Evolutionary conservation across 2,329 filamentous ascomycete species (phyloP).

Genomic region (Aspergillus puulaauensis): DNA sequence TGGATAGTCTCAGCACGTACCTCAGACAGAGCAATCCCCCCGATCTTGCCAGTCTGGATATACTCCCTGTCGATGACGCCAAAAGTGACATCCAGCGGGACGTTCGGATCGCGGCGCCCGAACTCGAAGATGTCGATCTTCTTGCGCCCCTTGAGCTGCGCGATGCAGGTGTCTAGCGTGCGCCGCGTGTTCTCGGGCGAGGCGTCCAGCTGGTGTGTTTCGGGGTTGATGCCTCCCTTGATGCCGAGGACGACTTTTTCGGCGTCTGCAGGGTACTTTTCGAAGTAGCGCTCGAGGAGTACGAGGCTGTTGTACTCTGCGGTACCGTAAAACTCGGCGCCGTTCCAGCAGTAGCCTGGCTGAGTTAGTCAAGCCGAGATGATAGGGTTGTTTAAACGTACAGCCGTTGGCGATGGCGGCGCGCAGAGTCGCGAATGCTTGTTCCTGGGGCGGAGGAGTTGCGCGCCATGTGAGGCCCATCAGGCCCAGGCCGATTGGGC

Average conservation of each 20-base stretch:
- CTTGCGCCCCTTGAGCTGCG: slow-evolving; percentile 50
- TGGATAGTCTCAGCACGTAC: slow-evolving; percentile 35
- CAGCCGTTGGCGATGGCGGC: neutral
- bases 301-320: slow-evolving; percentile 28
- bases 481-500: slow-evolving; percentile 3
- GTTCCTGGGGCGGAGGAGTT: neutral
- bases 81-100: slow-evolving; percentile 40
- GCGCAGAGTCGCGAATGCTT: slow-evolving; percentile 1
- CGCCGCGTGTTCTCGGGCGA: slow-evolving; percentile 51
- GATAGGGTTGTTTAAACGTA: neutral
- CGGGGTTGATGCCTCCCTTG: slow-evolving; percentile 30
- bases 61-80: slow-evolving; percentile 27
- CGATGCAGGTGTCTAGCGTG: slow-evolving; percentile 50
- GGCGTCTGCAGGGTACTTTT: slow-evolving; percentile 27
- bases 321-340: slow-evolving; percentile 35
- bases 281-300: slow-evolving; percentile 28
- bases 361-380: neutral
- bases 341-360: slow-evolving; percentile 24
- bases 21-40: slow-evolving; percentile 36
- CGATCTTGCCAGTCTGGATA: slow-evolving; percentile 35
- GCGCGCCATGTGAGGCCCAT: slow-evolving; percentile 3
- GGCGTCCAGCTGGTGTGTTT: slow-evolving; percentile 43
- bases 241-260: slow-evolving; percentile 27
- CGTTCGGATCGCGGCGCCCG: slow-evolving; percentile 52
- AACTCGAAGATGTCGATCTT: slow-evolving; percentile 59